Evolutionary conservation across 78 protist genomes (phyloP), one percentile per base, ranked within the genome.

Genomic region (Dictyostelium intermedium): DNA sequence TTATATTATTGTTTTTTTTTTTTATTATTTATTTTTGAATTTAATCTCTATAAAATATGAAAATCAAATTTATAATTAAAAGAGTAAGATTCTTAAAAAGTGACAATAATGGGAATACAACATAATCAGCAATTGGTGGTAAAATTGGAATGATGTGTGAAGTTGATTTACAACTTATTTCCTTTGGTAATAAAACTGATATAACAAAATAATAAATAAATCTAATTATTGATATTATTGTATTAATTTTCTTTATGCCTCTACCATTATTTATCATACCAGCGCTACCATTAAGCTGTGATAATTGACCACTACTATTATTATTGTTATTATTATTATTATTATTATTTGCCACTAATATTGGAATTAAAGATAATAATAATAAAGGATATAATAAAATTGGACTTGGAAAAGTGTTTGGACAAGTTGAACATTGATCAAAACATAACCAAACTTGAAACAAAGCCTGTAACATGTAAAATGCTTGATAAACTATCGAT

Each of bases 391-490:
- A 89, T 5, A 89, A 25, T 5, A 63, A 14, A 11, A 13, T 35
- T 32, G 39, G 53, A 32, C 45, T 76, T 27, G 84, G 69, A 41
- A 47, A 76, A 53, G 60, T 16, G 6, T 25, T 76, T 53, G 43
- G 43, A 45, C 25, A 11, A 10, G 60, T 76, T 10, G 56, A 56
- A 63, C 93, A 87, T 41, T 78, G 93, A 87, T 79, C 79, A 16
- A 87, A 25, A 76, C 84, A 79, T 14, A 79, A 18, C 94, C 85
- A 89, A 30, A 89, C 81, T 70, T 89, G 94, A 50, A 80, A 63
- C 1, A 89, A 27, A 32, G 83, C 61, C 18, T 56, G 82, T 14
- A 50, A 3, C 56, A 79, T 82, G 20, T 35, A 50, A 3, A 80
- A 35, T 80, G 50, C 61, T 16, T 80, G 82, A 85, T 76, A 60